Percentiles rank a stretch among this genome's conserved stretches.
Evolutionary conservation across 2,329 filamentous ascomycete genomes (phyloP).

Genomic region (Fusarium pseudoanthophilum): DNA sequence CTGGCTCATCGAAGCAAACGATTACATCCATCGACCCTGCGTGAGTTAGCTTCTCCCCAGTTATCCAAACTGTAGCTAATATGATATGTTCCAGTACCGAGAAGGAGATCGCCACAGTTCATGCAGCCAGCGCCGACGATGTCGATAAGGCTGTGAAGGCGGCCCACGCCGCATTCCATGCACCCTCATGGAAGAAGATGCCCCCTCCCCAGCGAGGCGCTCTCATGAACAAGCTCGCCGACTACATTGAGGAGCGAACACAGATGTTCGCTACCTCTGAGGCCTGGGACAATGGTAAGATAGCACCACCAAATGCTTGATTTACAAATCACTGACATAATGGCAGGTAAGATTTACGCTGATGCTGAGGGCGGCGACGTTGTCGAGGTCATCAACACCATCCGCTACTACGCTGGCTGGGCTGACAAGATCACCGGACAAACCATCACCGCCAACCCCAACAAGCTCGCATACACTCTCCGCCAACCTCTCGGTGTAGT

Average conservation of each 20-base stretch:
- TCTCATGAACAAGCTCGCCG: conserved; percentile 75
- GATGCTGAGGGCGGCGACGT: conserved; percentile 71
- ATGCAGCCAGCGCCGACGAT: conserved; percentile 44
- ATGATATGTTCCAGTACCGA: conserved; percentile 38
- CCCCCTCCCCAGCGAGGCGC: conserved; percentile 71
- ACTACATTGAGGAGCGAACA: conserved; percentile 67
- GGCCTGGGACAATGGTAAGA: conserved; percentile 71
- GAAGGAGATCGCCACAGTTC: conserved; percentile 45
- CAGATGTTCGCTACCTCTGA: conserved; percentile 63
- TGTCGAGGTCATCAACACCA: conserved; percentile 51
- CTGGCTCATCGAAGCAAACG: conserved; percentile 40
- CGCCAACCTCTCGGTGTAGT: conserved; percentile 70
- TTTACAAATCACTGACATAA: neutral
- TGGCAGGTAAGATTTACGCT: conserved; percentile 67
- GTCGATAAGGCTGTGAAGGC: conserved; percentile 47
- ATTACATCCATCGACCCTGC: conserved; percentile 47
- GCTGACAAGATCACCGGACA: conserved; percentile 88
- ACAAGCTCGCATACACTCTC: conserved; percentile 83
- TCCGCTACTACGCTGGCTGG: conserved; percentile 71
- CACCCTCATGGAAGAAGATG: conserved; percentile 75
- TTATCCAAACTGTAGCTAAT: neutral
- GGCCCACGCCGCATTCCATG: conserved; percentile 74
- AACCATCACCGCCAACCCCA: conserved; percentile 77
- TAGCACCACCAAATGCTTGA: conserved; percentile 51
- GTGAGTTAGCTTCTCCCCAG: conserved; percentile 22